Evolutionary conservation across 306 rosid genomes (phyloP).

Genomic region (Malus domestica): ASM211411v1 NC_041805.1:20698001-20698500

Average conservation of each 20-base stretch:
- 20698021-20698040: no score
- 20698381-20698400: conserved; percentile 24
- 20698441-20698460: neutral
- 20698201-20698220: conserved; percentile 32
- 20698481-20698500: neutral
- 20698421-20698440: neutral
- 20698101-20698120: conserved; percentile 24
- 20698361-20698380: conserved; percentile 19
- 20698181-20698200: conserved; percentile 28
- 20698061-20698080: neutral
- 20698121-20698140: conserved; percentile 16
- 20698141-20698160: conserved; percentile 26
- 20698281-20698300: neutral
- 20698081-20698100: conserved; percentile 33
- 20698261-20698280: conserved; percentile 38
- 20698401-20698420: conserved; percentile 23
- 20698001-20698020: no score
- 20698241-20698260: conserved; percentile 33
- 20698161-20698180: conserved; percentile 36
- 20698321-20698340: neutral
- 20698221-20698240: conserved; percentile 33
- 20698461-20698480: neutral
- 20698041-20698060: no score
- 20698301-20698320: neutral
- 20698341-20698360: neutral